Base-by-base conservation (phyloP, 306 rosid genomes). In the Vigna reflexopilosa region DNA sequence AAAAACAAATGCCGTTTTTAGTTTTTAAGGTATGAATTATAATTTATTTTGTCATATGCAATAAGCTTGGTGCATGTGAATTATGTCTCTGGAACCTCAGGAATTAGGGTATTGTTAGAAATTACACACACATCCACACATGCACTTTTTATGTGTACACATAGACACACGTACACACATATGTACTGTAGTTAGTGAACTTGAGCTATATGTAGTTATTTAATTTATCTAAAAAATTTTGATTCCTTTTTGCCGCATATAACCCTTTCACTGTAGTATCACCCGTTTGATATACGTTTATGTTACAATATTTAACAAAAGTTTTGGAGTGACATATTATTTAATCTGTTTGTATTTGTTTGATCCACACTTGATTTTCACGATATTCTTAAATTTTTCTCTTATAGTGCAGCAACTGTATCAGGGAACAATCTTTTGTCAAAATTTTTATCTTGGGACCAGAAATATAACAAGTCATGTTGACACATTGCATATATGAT, bases 11-110 rank as follows among this genome's bases (percentile, higher is more conserved):
- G 16, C 86, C 91, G 28, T 92, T 94, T 75, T 68, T 70, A 64
- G 40, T 70, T 81, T 94, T 94, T 85, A 94, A 94, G 97, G 98
- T 94, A 88, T 47, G 44, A 2, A 24, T 38, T 72, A 26, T 77
- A 47, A 49, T 58, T 67, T 68, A 30, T 78, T 14, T 19, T 57
- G 76, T 12, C 9, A 9, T 34, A 12, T 45, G 16, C 5, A 45
- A 45, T 2, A 57, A 57, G 9, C 36, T 24, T 24, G 9, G 7
- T 5, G 38, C 9, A 57, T 57, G 38, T 24, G 36, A 57, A 22
- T 24, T 57, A 57, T 57, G 13, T 57, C 36, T 26, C 28, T 0
- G 28, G 28, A 26, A 26, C 3, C 28, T 26, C 64, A 16, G 12
- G 30, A 7, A 5, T 57, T 15, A 57, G 1, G 38, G 36, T 15